phyloP scores from a whole-genome alignment of 2,329 filamentous ascomycete species.

The Trichoderma hamatum region DNA sequence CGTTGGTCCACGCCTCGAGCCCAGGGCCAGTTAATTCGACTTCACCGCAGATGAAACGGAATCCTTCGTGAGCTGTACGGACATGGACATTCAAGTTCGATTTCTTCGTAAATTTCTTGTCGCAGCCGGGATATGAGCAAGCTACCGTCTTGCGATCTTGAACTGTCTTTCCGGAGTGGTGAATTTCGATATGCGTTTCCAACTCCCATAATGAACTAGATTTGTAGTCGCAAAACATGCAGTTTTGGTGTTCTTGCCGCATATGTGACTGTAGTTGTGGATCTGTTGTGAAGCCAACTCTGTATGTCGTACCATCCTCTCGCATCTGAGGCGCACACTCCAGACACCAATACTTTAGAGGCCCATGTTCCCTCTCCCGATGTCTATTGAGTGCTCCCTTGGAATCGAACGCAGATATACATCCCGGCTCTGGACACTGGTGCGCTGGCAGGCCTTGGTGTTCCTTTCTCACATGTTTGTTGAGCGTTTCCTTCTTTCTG shows the following conservation, averaged over 20 bases:
- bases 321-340: constrained; percentile 60
- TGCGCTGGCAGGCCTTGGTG: constrained; percentile 75
- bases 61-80: constrained; percentile 73
- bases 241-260: constrained; percentile 72
- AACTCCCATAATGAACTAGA: constrained; percentile 70
- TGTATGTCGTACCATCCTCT: constrained; percentile 45
- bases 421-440: constrained; percentile 64
- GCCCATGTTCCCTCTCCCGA: constrained; percentile 68
- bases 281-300: constrained; percentile 71
- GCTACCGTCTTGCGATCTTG: constrained; percentile 66
- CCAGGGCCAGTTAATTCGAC: constrained; percentile 62
- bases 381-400: constrained; percentile 73
- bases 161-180: constrained; percentile 67
- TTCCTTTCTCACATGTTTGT: constrained; percentile 76
- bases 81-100: constrained; percentile 84
- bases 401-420: constrained; percentile 72
- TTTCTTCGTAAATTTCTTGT: constrained; percentile 76
- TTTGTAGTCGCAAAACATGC: constrained; percentile 71
- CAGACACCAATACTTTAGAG: constrained; percentile 73
- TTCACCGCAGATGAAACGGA: constrained; percentile 77
- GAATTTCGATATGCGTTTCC: constrained; percentile 75
- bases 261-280: constrained; percentile 74
- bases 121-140: constrained; percentile 71
- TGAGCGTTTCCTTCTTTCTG: constrained; percentile 82
- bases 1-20: constrained; percentile 65